Conservation (phyloP, 208 protist species). For the Leishmania turanica region DNA sequence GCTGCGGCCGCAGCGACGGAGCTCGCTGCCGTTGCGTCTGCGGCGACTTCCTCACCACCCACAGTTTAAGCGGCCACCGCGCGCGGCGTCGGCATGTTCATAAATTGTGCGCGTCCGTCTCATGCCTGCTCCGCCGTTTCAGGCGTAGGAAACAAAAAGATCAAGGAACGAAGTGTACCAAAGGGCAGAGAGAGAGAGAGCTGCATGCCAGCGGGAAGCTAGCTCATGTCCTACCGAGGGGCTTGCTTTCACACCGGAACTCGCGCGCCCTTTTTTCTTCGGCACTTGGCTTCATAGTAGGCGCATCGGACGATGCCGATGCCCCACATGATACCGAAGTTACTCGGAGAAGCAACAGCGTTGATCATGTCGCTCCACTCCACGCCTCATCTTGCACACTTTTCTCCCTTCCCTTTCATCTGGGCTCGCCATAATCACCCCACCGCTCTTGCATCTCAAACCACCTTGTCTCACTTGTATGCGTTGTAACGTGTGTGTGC, state of each 20-base stretch:
- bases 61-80: neutral
- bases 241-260: neutral
- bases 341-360: neutral
- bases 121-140: neutral
- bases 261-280: neutral
- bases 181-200: neutral
- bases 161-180: neutral
- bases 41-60: neutral
- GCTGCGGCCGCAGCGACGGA: neutral
- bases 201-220: neutral
- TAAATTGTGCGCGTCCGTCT: neutral
- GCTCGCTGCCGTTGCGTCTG: neutral
- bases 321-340: neutral
- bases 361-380: neutral
- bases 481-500: neutral
- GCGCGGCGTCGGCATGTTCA: neutral
- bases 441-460: neutral
- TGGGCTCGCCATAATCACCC: neutral
- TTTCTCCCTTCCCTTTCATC: neutral
- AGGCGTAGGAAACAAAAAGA: neutral
- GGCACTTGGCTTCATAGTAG: neutral
- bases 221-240: neutral
- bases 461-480: neutral
- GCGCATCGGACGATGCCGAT: neutral
- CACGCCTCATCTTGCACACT: neutral